A percentile compares a stretch with the other conserved stretches of the same genome.
Conservation (phyloP, 2,329 filamentous ascomycete genomes). For the Microcera coccophila region DNA sequence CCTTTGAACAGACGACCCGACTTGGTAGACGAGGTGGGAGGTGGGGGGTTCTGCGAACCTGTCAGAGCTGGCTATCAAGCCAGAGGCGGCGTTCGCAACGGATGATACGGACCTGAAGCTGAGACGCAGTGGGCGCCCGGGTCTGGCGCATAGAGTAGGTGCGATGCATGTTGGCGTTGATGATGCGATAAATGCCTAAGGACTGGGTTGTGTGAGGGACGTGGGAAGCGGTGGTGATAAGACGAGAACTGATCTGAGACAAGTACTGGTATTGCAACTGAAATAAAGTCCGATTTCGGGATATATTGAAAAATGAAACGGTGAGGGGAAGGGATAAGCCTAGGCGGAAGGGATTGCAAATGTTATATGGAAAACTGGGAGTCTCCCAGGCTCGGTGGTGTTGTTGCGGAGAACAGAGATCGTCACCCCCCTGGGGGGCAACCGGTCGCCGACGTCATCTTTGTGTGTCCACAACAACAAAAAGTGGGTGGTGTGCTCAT, state of each 20-base stretch:
- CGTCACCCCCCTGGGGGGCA: slow-evolving; percentile 23
- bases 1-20: slow-evolving; percentile 79
- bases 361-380: slow-evolving; percentile 26
- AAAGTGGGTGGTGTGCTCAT: slow-evolving; percentile 15
- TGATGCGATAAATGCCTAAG: slow-evolving; percentile 1
- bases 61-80: slow-evolving; percentile 7
- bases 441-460: slow-evolving; percentile 27
- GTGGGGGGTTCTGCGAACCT: slow-evolving; percentile 76
- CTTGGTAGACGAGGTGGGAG: slow-evolving; percentile 88
- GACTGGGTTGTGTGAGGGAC: background rate
- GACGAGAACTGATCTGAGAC: slow-evolving; percentile 7
- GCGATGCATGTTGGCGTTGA: slow-evolving; percentile 71
- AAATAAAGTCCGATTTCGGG: background rate
- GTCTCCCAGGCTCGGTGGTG: slow-evolving; percentile 20
- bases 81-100: background rate
- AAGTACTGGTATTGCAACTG: background rate
- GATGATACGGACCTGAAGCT: slow-evolving; percentile 50
- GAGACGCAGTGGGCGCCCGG: slow-evolving; percentile 89
- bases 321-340: slow-evolving; percentile 1
- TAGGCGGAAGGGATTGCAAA: background rate
- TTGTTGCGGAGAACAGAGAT: slow-evolving; percentile 30
- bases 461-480: slow-evolving; percentile 20
- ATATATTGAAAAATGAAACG: background rate
- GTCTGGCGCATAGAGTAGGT: slow-evolving; percentile 99
- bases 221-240: slow-evolving; percentile 18